A percentile compares a stretch with the other conserved stretches of the same genome.
These are phyloP conservation scores for Solanum chacoense DNA, from an alignment of 305 asterid species.

Conservation along the genomic window DNA sequence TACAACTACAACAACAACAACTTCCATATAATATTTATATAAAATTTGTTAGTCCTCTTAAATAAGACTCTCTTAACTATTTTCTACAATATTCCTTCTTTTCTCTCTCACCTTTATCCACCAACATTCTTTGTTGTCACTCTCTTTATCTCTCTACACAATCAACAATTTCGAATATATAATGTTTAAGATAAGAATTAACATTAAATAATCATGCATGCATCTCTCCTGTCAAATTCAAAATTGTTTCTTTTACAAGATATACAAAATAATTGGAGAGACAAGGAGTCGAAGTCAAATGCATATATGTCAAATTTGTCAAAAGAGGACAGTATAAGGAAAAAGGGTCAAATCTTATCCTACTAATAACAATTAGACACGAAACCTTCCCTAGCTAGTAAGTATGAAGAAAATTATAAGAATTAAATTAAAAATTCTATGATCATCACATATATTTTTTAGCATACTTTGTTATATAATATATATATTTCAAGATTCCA, in stretches of 20 bases:
- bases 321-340: neutral
- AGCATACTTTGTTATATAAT: neutral
- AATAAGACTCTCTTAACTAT: neutral
- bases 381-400: neutral
- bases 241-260: too few species aligned
- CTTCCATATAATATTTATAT: neutral
- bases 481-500: neutral
- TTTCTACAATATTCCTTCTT: neutral
- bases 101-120: neutral
- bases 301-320: neutral
- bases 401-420: neutral
- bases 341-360: neutral
- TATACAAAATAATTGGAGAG: neutral
- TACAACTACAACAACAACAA: neutral
- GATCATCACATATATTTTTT: neutral
- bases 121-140: neutral
- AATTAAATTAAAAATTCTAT: neutral
- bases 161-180: neutral
- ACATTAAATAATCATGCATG: neutral
- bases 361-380: neutral
- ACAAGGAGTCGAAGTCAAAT: neutral
- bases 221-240: neutral
- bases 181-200: neutral
- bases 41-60: neutral
- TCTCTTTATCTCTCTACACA: neutral